These are phyloP conservation scores for Hondaea fermentalgiana DNA, from an alignment of 108 stramenopile species.

Conservation along the genomic window DNA sequence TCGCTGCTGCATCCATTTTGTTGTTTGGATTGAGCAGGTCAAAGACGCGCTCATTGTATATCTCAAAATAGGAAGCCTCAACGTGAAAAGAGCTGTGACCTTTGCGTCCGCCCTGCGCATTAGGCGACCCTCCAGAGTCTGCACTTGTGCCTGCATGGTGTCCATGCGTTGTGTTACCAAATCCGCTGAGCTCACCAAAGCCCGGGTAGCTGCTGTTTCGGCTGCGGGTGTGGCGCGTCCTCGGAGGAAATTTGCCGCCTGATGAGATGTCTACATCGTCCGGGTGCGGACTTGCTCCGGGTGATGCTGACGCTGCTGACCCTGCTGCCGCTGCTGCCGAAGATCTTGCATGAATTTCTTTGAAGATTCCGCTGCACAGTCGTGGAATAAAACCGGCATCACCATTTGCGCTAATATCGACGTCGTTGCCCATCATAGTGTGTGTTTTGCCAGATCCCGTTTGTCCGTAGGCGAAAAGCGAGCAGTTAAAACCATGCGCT, in stretches of 20 bases:
- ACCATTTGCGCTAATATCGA: conserved; percentile 20
- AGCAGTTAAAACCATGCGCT: conserved; percentile 94
- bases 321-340: background rate
- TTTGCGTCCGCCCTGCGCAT: too few species aligned
- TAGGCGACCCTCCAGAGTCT: too few species aligned
- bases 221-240: background rate
- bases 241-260: too few species aligned
- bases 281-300: too few species aligned
- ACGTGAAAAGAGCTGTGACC: conserved; percentile 6
- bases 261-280: too few species aligned
- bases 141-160: too few species aligned
- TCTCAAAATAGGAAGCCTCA: conserved; percentile 52
- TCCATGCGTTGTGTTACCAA: too few species aligned
- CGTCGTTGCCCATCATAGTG: conserved; percentile 53
- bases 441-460: conserved; percentile 59
- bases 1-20: background rate
- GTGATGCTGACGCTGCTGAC: too few species aligned
- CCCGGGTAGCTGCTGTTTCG: too few species aligned
- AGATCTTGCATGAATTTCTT: conserved; percentile 13
- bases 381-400: conserved; percentile 46
- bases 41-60: conserved; percentile 59
- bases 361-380: conserved; percentile 37
- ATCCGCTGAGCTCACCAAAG: too few species aligned
- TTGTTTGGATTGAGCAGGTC: conserved; percentile 62
- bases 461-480: conserved; percentile 98